Evolutionary conservation across 2,329 filamentous ascomycete genomes (phyloP), one percentile per base, ranked within the genome.

Genomic region (Thelonectria blattea): DNA sequence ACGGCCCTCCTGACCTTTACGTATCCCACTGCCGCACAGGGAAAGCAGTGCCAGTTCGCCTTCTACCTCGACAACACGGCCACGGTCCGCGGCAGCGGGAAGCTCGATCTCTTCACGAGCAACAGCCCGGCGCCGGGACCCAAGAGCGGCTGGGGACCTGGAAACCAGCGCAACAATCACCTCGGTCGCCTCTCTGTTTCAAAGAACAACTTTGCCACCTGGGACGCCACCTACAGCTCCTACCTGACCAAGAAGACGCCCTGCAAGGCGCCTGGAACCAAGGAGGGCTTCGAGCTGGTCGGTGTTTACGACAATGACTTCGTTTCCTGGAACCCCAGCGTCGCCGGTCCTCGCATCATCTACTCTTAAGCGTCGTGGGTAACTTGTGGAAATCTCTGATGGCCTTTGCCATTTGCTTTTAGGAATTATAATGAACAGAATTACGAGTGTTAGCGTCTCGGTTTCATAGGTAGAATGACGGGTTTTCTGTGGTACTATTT

Each of bases 1-100:
- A 72, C 67, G 34, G 62, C 69, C 41, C 71, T 72, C 24, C 27
- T 71, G 37, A 70, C 68, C 48, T 72, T 71, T 56, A 65, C 64
- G 27, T 71, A 72, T 58, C 65, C 67, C 52, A 43, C 50, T 10
- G 56, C n/a, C 3, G 58, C 60, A 8, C 46, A 58, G 17, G 67
- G 65, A 46, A 65, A 61, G 53, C 59, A 65, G 50, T 72, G 71
- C 62, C 61, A 62, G 24, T 61, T 73, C 41, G 51, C 55, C 46
- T 72, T 73, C 56, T 62, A 42, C 11, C 45, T 71, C 15, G 45
- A 60, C 15, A 63, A 59, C 63, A 49, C 48, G 49, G 62, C 65
- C 9, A 42, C 48, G 15, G 49, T 59, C 32, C 58, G 45, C 41
- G 68, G 68, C 45, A 70, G 57, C 20, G 22, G 64, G 56, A 67